Base-by-base conservation (phyloP, 495 filamentous ascomycete species). In the Trichoderma orchidacearum region DNA sequence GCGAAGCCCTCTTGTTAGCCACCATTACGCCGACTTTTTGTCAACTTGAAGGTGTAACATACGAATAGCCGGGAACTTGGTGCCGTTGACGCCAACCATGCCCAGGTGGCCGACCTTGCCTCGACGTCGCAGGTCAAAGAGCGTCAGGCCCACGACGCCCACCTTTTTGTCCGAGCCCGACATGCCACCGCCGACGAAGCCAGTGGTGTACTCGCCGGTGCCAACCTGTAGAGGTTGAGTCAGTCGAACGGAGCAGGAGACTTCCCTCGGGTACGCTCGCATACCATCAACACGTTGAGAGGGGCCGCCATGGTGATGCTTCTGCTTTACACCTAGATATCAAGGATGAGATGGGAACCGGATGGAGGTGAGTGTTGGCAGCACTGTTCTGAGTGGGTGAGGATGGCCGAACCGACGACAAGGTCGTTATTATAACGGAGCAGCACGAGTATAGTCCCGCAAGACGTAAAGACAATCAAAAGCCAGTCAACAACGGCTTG, bases 131-230 rank as follows among this genome's bases (percentile, higher is more conserved):
- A 96, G 80, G 64, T 96, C 91, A 64, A 96, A 96, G 59, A 96
- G 74, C 29, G 87, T 89, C 61, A 96, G 71, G 1, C 88, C 91
- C 5, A 96, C 91, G 0, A 96, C 91, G 53, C 91, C 91, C 15
- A 95, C 84, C 64, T 94, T 94, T 75, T 95, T 95, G 77, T 95
- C 89, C 30, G 86, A 90, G 9, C 78, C 78, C 1, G 88, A 92
- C 50, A 81, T 84, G 50, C 82, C 84, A 61, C 81, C 82, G 50
- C 85, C 87, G 60, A 90, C 87, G 63, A 89, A 93, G 34, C 89
- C 89, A 48, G 91, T 95, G 59, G 91, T 96, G 79, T 96, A 96
- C 73, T 96, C 90, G 56, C 91, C 89, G n/a, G 87, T 91, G 27
- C 89, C 88, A 32, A 94, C 80, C 85, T 87, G 61, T 25, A 15